Percentiles rank a stretch among this genome's conserved stretches.
These are phyloP conservation scores for Leccinellum luteum DNA, from an alignment of 768 basidiomycete genomes.

Conservation along the genomic window DNA sequence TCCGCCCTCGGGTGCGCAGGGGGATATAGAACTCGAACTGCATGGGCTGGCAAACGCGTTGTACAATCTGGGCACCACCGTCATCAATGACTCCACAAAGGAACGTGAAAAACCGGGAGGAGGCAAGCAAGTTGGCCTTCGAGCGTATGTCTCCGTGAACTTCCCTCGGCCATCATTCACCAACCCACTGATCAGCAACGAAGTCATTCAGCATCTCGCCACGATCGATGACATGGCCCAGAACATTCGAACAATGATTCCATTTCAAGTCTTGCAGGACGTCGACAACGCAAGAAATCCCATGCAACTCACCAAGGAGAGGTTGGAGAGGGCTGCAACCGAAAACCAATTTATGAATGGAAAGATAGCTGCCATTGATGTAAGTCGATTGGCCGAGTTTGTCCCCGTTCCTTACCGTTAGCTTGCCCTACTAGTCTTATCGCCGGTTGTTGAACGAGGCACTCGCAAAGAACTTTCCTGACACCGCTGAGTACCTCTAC, in stretches of 20 bases:
- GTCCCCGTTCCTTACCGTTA: constrained; percentile 1
- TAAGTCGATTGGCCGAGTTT: constrained; percentile 32
- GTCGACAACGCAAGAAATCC: constrained; percentile 81
- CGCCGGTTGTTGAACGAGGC: constrained; percentile 65
- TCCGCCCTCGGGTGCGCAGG: constrained; percentile 63
- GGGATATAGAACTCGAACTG: constrained; percentile 74
- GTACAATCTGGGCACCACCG: constrained; percentile 80
- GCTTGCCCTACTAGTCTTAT: constrained; percentile 58
- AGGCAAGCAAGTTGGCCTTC: constrained; percentile 72
- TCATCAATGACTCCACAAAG: constrained; percentile 79
- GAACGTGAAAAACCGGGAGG: constrained; percentile 69
- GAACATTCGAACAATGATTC: constrained; percentile 60
- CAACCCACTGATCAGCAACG: constrained; percentile 53
- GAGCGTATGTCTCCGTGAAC: constrained; percentile 50
- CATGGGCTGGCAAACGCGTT: constrained; percentile 73
- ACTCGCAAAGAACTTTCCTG: constrained; percentile 69
- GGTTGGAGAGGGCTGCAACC: constrained; percentile 77
- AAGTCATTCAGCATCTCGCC: constrained; percentile 65
- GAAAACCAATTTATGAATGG: constrained; percentile 94
- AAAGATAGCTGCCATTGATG: constrained; percentile 76
- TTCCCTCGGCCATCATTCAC: background rate
- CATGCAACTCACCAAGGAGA: constrained; percentile 76
- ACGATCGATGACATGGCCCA: constrained; percentile 69
- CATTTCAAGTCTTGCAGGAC: constrained; percentile 71
- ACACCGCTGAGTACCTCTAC: constrained; percentile 33